Evolutionary conservation across 306 rosid species (phyloP), one percentile per base, ranked within the genome.

Genomic region (Dryas alaskensis): DNA sequence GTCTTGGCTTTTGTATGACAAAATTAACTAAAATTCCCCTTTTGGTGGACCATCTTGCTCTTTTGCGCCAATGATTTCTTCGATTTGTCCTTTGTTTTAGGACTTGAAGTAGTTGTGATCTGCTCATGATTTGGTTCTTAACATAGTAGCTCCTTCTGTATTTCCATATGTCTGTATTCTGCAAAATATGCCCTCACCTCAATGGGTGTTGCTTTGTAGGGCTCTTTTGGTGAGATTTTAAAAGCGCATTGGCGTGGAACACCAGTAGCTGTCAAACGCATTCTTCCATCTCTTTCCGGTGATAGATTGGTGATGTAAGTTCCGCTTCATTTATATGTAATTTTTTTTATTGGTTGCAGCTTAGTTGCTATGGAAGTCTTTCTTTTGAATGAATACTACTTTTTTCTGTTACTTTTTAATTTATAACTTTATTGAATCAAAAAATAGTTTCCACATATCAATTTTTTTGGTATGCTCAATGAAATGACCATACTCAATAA

Each of bases 171-270:
- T 49, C 43, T 79, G 55, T 45, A 16, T 8, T 22, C 8, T 10
- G 60, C 57, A 65, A 59, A 22, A 59, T 39, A 46, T 54, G 71
- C 16, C 46, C 54, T 75, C 59, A 59, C 69, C 37, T 16, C 11
- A 66, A 40, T 44, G 40, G 6, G 61, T 59, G 78, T 17, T 80
- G 54, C 60, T 60, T 31, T 81, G 76, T 84, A 92, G 98, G 98
- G 98, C 27, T 92, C 97, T 16, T 92, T 89, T 73, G 95, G 98
- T 39, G 98, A 92, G 89, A 89, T 93, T 77, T 82, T 93, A 70
- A 93, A 74, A 82, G 98, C 93, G 25, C 68, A 80, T 71, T 93
- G 96, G 97, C 97, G 97, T 76, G 98, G 98, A 79, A 93, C 98
- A 45, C 97, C 97, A 10, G 93, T 93, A 58, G 97, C 98, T 55